Base-by-base conservation (phyloP, 768 basidiomycete species). In the Russula sp. region DNA sequence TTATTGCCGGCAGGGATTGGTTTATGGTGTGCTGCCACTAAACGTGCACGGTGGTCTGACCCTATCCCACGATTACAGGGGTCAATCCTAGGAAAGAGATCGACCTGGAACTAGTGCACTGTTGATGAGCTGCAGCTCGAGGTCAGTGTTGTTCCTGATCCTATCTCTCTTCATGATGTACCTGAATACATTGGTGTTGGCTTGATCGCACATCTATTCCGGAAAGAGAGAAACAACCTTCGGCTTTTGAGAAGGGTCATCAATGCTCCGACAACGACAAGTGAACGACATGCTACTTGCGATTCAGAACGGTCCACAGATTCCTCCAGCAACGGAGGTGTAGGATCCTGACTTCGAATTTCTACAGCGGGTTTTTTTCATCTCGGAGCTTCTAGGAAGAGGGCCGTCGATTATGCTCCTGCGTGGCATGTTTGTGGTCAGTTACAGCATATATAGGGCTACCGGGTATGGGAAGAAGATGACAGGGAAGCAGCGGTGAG, bases 121-220 rank as follows among this genome's bases (percentile, higher is more conserved):
- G 37, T 64, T 53, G n/a, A 42, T 59, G 20, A 64, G 45, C 10
- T 44, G 58, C 27, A 53, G 58, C 58, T 64, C 63, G 8, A 18
- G 22, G 22, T 27, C 22, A 27, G 22, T 27, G 22, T 27, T 27
- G 20, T 64, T 58, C 48, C 27, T 42, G 31, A 61, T 47, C 27
- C 32, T 55, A 40, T 40, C 39, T n/a, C 39, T 53, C 45, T 65
- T 55, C 8, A 61, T 35, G 39, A 55, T 34, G 31, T 39, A 47
- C 45, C 47, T 55, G 37, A 57, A 62, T 13, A 58, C 4, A 27
- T 37, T 34, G 27, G 56, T 56, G 11, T 42, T 20, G n/a, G 51
- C 51, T 37, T 58, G 64, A 20, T 66, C 45, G n/a, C 13, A 7
- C 63, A 65, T 65, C 37, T 22, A 65, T 53, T 44, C 32, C 39